These are phyloP conservation scores for Leishmania braziliensis DNA, from an alignment of 208 protist species.

Conservation along the genomic window DNA sequence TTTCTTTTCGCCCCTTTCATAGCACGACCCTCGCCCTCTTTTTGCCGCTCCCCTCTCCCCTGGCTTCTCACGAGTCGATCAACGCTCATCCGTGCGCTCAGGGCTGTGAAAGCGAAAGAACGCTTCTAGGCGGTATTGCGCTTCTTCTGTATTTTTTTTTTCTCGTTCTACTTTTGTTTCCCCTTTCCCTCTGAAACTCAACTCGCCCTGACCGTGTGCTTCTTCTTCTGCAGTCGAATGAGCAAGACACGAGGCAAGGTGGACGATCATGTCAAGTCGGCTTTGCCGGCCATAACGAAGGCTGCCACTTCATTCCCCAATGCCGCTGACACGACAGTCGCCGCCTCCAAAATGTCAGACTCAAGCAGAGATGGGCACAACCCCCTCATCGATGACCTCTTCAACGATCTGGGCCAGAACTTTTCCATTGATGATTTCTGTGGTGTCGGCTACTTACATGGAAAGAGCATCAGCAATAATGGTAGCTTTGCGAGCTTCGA, in stretches of 20 bases:
- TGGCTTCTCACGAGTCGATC: neutral
- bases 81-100: neutral
- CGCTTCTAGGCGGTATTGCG: neutral
- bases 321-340: neutral
- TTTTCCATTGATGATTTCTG: neutral
- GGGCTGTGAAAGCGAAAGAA: neutral
- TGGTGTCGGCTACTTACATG: conserved; percentile 4
- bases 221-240: conserved; percentile 8
- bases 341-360: neutral
- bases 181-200: neutral
- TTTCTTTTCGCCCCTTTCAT: neutral
- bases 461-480: conserved; percentile 19
- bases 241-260: conserved; percentile 2
- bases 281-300: neutral
- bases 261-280: neutral
- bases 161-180: neutral
- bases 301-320: neutral
- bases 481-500: conserved; percentile 11
- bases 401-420: conserved; percentile 23
- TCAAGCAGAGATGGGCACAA: conserved; percentile 13
- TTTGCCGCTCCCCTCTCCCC: too few species aligned
- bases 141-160: neutral
- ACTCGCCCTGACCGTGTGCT: neutral
- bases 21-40: neutral
- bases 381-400: conserved; percentile 53